A percentile compares a stretch with the other conserved stretches of the same genome.
phyloP scores from a whole-genome alignment of 352 stramenopile species.

The Bremia lactucae region DNA sequence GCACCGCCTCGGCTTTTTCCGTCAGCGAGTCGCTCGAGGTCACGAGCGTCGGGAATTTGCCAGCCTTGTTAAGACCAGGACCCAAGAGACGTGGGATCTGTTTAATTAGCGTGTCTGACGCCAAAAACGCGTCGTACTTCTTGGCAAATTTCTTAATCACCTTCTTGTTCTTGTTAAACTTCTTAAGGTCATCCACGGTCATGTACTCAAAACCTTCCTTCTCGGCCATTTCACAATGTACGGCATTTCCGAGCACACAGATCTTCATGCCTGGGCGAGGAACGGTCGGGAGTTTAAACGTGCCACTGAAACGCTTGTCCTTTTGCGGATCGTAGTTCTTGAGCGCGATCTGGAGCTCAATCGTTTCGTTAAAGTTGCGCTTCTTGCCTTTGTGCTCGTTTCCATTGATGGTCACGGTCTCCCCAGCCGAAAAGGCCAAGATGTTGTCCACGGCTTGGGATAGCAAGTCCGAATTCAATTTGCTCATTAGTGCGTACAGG shows the following conservation, averaged over 20 bases:
- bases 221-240: slow-evolving; percentile 97
- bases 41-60: slow-evolving; percentile 99
- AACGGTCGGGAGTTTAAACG: slow-evolving; percentile 96
- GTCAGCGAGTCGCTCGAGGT: slow-evolving; percentile 91
- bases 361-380: slow-evolving; percentile 99
- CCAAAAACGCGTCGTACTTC: slow-evolving; percentile 99
- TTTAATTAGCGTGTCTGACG: slow-evolving; percentile 99
- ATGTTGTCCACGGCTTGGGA: slow-evolving; percentile 93
- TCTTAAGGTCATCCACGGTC: slow-evolving; percentile 99
- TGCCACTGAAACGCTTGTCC: slow-evolving; percentile 99
- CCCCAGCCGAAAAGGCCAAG: slow-evolving; percentile 90
- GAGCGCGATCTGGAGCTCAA: slow-evolving; percentile 97
- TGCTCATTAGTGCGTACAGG: slow-evolving; percentile 74
- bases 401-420: slow-evolving; percentile 88
- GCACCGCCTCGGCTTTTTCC: slow-evolving; percentile 96
- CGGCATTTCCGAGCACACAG: slow-evolving; percentile 98
- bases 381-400: slow-evolving; percentile 97
- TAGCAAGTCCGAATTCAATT: slow-evolving; percentile 96
- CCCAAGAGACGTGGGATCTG: slow-evolving; percentile 99
- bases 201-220: slow-evolving; percentile 97
- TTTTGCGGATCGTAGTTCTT: slow-evolving; percentile 99
- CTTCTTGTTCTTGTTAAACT: slow-evolving; percentile 99
- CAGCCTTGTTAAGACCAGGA: slow-evolving; percentile 96
- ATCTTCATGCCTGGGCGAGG: slow-evolving; percentile 93
- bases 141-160: slow-evolving; percentile 99